A percentile compares a stretch with the other conserved stretches of the same genome.
phyloP scores from a whole-genome alignment of 2,329 filamentous ascomycete genomes.

The Colletotrichum salicis region DNA sequence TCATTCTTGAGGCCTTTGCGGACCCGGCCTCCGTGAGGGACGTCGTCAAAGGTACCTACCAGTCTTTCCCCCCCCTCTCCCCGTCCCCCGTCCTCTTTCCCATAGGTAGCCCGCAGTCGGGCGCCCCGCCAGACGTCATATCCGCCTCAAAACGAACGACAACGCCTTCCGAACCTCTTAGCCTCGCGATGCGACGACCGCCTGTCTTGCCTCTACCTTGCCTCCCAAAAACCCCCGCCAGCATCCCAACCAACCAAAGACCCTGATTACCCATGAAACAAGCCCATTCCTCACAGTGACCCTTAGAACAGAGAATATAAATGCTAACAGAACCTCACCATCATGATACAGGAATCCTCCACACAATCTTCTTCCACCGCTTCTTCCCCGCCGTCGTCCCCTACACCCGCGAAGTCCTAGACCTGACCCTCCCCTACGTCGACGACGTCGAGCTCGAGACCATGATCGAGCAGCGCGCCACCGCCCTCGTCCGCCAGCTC shows the following conservation, averaged over 20 bases:
- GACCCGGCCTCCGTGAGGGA: slow-evolving; percentile 91
- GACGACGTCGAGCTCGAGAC: slow-evolving; percentile 92
- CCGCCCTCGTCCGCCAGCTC: slow-evolving; percentile 82
- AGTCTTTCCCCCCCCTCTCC: slow-evolving; percentile 3
- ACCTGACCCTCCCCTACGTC: slow-evolving; percentile 89
- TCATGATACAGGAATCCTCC: slow-evolving; percentile 76
- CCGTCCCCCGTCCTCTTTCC: slow-evolving; percentile 17
- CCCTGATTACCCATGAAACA: no score
- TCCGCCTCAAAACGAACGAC: slow-evolving; percentile 6
- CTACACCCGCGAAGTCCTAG: slow-evolving; percentile 86
- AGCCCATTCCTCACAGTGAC: no score
- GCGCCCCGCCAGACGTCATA: slow-evolving; percentile 32
- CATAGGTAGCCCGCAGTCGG: slow-evolving; percentile 16
- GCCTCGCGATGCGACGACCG: background rate
- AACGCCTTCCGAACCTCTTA: background rate
- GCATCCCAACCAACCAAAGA: no score
- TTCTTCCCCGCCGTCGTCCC: slow-evolving; percentile 91
- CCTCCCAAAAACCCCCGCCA: no score
- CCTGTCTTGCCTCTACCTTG: no score
- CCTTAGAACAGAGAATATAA: background rate
- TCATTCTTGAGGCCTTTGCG: slow-evolving; percentile 92
- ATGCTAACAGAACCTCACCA: background rate
- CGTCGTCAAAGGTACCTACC: slow-evolving; percentile 83
- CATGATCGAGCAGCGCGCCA: slow-evolving; percentile 88
- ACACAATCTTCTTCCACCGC: slow-evolving; percentile 98